Conservation (phyloP, 495 filamentous ascomycete genomes). For the Trichocladium antarcticum region DNA sequence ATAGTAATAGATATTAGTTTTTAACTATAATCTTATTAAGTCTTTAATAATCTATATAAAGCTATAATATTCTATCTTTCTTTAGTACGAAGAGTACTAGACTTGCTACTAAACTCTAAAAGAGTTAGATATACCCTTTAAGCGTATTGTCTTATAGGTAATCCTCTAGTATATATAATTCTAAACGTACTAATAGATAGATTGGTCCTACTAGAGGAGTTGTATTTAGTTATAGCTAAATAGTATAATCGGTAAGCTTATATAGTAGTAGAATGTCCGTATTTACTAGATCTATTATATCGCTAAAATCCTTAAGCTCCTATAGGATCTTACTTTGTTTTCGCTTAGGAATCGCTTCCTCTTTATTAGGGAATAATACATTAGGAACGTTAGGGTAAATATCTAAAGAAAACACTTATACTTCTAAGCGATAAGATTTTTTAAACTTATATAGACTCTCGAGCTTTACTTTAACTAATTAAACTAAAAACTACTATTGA, state of each 20-base stretch:
- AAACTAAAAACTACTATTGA: neutral
- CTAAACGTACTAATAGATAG: neutral
- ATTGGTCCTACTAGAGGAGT: neutral
- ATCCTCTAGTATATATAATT: neutral
- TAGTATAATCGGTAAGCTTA: neutral
- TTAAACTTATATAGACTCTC: neutral
- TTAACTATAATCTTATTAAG: neutral
- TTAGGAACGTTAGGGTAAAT: neutral
- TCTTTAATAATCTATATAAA: neutral
- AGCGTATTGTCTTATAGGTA: neutral
- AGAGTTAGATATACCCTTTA: neutral
- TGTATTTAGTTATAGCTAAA: neutral
- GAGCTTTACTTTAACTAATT: neutral
- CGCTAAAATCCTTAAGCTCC: neutral
- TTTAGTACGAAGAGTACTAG: neutral
- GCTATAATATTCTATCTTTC: neutral
- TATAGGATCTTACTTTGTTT: neutral
- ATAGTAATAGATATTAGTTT: neutral
- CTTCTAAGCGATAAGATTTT: neutral
- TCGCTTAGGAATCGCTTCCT: neutral
- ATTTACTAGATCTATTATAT: neutral
- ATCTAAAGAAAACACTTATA: neutral
- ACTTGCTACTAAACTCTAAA: neutral
- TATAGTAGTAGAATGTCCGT: neutral
- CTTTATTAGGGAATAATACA: neutral